phyloP scores from a whole-genome alignment of 495 filamentous ascomycete species.

The Aspergillus haitiensis region DNA sequence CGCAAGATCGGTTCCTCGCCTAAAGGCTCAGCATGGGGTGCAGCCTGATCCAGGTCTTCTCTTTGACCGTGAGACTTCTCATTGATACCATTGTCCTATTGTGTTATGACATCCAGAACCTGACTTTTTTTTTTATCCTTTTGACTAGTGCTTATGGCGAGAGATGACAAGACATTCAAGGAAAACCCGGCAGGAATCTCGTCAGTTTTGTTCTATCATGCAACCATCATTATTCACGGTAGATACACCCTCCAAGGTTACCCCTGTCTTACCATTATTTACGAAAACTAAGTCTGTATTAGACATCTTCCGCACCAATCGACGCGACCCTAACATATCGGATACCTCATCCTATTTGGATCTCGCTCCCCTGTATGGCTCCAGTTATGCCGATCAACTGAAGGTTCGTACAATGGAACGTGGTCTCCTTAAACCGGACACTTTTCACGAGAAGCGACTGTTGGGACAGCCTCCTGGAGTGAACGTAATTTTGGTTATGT shows the following conservation, averaged over 20 bases:
- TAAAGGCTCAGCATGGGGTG: slow-evolving; percentile 20
- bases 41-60: slow-evolving; percentile 26
- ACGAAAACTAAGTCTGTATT: neutral
- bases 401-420: slow-evolving; percentile 45
- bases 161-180: slow-evolving; percentile 16
- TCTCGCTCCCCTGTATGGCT: slow-evolving; percentile 56
- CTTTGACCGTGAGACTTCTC: slow-evolving; percentile 13
- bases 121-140: no score
- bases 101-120: no score
- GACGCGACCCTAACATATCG: slow-evolving; percentile 41
- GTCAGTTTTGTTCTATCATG: slow-evolving; percentile 49
- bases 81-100: neutral
- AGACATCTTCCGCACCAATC: slow-evolving; percentile 52
- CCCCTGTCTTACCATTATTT: neutral
- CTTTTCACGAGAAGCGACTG: slow-evolving; percentile 50
- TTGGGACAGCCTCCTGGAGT: slow-evolving; percentile 51
- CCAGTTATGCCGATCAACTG: slow-evolving; percentile 45
- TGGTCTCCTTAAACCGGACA: slow-evolving; percentile 55
- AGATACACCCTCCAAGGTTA: neutral
- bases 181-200: slow-evolving; percentile 33
- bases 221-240: slow-evolving; percentile 52
- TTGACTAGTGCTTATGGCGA: slow-evolving; percentile 17
- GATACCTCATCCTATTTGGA: slow-evolving; percentile 59
- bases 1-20: slow-evolving; percentile 28
- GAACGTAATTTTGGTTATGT: slow-evolving; percentile 43